Percentiles rank a stretch among this genome's conserved stretches.
phyloP scores from a whole-genome alignment of 208 protist genomes.

The Acanthamoeba sp. region DNA sequence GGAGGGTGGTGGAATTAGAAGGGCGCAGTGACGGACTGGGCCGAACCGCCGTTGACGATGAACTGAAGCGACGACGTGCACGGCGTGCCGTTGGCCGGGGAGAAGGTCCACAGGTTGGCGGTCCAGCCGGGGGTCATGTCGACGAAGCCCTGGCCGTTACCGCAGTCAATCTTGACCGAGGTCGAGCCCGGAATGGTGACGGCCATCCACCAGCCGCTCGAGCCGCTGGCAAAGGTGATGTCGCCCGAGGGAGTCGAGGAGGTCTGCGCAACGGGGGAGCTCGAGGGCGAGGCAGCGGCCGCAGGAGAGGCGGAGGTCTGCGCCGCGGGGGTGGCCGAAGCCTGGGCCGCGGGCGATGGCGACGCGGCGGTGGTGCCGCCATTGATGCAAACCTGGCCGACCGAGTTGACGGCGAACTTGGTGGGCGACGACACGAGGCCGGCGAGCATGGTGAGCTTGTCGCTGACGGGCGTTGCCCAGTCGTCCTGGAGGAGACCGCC shows the following conservation, averaged over 20 bases:
- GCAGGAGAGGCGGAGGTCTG: not conserved
- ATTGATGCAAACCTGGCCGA: constrained; percentile 28
- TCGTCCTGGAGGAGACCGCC: constrained; percentile 82
- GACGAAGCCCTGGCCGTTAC: not conserved
- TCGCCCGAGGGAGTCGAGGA: not conserved
- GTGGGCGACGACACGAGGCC: constrained; percentile 75
- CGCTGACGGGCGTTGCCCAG: constrained; percentile 71
- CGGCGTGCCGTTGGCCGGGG: not conserved
- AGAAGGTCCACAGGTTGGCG: not conserved
- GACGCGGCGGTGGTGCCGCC: constrained; percentile 25
- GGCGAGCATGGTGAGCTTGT: constrained; percentile 74
- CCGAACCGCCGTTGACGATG: not conserved
- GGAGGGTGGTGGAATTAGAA: not conserved
- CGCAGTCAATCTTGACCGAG: not conserved
- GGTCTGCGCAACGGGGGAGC: not conserved
- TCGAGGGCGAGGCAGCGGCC: not conserved
- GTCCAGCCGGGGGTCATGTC: not conserved
- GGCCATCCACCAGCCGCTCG: not conserved
- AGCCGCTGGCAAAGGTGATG: constrained; percentile 4
- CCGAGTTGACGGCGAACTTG: constrained; percentile 75
- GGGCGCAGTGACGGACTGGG: not conserved
- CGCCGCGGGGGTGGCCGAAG: not conserved
- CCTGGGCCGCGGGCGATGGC: not conserved
- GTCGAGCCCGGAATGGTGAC: not conserved
- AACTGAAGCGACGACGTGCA: not conserved